Percentiles rank a stretch among this genome's conserved stretches.
phyloP scores from a whole-genome alignment of 2,329 filamentous ascomycete genomes.

The Fusarium incarnatum region DNA sequence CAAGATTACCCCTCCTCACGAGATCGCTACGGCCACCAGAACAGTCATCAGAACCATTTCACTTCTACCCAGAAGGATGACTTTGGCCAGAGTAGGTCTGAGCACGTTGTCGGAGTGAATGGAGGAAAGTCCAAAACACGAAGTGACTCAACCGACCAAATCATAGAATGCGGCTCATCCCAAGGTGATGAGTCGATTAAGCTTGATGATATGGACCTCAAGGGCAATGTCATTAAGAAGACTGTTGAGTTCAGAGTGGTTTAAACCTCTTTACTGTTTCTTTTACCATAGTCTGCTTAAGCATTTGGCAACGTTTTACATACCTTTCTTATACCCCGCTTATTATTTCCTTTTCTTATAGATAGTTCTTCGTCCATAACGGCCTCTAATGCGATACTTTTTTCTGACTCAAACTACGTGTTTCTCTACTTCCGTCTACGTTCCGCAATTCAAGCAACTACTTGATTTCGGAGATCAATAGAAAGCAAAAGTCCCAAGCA shows the following conservation, averaged over 20 bases:
- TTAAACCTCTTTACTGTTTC: neutral
- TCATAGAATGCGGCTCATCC: constrained; percentile 26
- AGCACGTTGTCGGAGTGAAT: constrained; percentile 23
- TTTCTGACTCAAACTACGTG: neutral
- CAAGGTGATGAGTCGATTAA: constrained; percentile 26
- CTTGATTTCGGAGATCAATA: neutral
- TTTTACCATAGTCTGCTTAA: neutral
- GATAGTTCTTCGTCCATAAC: neutral
- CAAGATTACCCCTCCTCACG: constrained; percentile 27
- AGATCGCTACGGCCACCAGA: constrained; percentile 18
- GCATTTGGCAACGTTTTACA: neutral
- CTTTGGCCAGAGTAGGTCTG: constrained; percentile 8
- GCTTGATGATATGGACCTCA: constrained; percentile 34
- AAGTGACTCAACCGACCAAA: constrained; percentile 34
- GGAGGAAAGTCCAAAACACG: constrained; percentile 21
- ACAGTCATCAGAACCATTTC: constrained; percentile 14
- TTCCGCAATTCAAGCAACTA: neutral
- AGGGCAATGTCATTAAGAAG: constrained; percentile 39
- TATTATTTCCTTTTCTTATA: neutral
- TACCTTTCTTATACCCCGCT: neutral
- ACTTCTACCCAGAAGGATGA: constrained; percentile 29
- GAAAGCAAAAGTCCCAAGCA: neutral
- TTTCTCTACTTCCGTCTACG: neutral
- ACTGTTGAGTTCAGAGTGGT: constrained; percentile 37
- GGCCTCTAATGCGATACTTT: neutral